Percentiles rank a stretch among this genome's conserved stretches.
Evolutionary conservation across 75 land plant genomes (phyloP).

Genomic region (Selaginella moellendorffii): DNA sequence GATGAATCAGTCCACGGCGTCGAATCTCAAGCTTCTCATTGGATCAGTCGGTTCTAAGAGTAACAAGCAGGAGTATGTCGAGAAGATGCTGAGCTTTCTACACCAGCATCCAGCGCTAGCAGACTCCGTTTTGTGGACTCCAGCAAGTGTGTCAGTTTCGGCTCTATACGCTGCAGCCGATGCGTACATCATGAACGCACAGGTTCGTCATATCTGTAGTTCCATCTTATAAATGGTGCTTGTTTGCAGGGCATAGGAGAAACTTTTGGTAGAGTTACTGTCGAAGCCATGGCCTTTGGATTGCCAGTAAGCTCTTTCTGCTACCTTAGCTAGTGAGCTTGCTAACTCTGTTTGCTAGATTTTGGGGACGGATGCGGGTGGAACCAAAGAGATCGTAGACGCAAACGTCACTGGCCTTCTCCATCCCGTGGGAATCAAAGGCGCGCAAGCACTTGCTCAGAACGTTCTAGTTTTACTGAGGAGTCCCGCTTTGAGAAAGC

Average conservation of each 20-base stretch:
- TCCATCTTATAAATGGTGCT: neutral
- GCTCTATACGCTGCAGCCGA: conserved; percentile 96
- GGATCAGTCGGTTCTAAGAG: conserved; percentile 97
- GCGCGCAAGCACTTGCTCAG: conserved; percentile 44
- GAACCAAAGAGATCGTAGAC: conserved; percentile 74
- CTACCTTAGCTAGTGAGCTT: neutral
- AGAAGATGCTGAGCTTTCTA: conserved; percentile 40
- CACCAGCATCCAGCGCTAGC: conserved; percentile 42
- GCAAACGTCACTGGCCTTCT: conserved; percentile 61
- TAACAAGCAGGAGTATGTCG: conserved; percentile 69
- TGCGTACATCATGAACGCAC: conserved; percentile 87
- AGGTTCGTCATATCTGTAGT: conserved; percentile 32
- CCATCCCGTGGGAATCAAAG: conserved; percentile 65
- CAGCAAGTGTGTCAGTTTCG: conserved; percentile 79
- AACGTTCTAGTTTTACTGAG: conserved; percentile 38
- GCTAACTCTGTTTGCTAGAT: conserved; percentile 32
- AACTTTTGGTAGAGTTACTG: conserved; percentile 94
- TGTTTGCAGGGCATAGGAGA: conserved; percentile 82
- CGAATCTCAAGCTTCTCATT: conserved; percentile 43
- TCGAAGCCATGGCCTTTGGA: conserved; percentile 99
- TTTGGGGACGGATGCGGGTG: conserved; percentile 90
- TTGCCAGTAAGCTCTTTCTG: conserved; percentile 46
- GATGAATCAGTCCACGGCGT: neutral
- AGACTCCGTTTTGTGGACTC: conserved; percentile 66
- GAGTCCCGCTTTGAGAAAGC: conserved; percentile 36